Evolutionary conservation across 345 rosid species (phyloP), one percentile per base, ranked within the genome.

Genomic region (Brassica nigra): DNA sequence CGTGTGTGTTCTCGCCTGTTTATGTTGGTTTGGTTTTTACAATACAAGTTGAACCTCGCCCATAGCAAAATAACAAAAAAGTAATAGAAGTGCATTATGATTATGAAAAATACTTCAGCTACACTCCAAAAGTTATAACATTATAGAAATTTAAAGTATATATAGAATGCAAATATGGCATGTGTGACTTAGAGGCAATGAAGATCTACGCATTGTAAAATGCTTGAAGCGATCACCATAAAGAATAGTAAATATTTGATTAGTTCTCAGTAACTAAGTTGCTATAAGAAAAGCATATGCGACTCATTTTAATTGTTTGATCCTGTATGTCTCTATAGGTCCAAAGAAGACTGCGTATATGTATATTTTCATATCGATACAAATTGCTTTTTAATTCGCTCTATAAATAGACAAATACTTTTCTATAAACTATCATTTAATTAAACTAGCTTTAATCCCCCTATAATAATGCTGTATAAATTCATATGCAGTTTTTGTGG

Each of bases 401-500:
- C 66, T 54, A 75, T 54, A 67, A 33, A 18, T 31, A 12, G 1
- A 20, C 5, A 54, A 52, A n/a, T 52, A 52, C 7, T 1, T 49
- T 52, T n/a, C 57, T 52, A 14, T n/a, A n/a, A 18, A 52, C 20
- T 52, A 52, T 52, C 7, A 52, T 52, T 52, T 52, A 52, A 52
- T n/a, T 52, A n/a, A 3, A 62, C 27, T 29, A 77, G 44, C 16
- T 15, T 49, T 64, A 69, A 31, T 61, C 3, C 4, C 8, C 4
- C 8, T 52, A 34, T 64, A 39, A 12, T 57, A 20, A 62, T 52
- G 20, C 7, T 39, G 36, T 57, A 18, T 73, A 59, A 44, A 16
- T 66, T 66, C 34, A 5, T 54, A 18, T 81, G 86, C 86, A 94
- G 96, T 92, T 81, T 86, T 92, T 57, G 76, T 87, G 84, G 98